Conservation (phyloP, 2,329 filamentous ascomycete genomes). For the Colletotrichum ledebouriae region DNA sequence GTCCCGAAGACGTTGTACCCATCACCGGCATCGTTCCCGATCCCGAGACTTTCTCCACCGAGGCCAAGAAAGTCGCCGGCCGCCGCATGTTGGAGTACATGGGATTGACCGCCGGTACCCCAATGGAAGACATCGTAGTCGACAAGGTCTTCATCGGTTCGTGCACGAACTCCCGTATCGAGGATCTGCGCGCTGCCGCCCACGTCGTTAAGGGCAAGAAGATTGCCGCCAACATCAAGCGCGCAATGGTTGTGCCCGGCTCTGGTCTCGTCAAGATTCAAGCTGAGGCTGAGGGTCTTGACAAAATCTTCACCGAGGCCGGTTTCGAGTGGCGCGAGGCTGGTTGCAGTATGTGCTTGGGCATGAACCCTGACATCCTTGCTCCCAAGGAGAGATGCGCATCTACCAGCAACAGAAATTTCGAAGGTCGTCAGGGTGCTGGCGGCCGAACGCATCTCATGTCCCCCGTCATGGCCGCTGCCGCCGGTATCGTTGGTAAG, state of each 20-base stretch:
- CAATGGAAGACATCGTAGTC: slow-evolving; percentile 89
- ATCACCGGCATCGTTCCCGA: slow-evolving; percentile 93
- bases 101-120: slow-evolving; percentile 88
- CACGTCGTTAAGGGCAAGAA: slow-evolving; percentile 88
- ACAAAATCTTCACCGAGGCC: slow-evolving; percentile 91
- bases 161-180: slow-evolving; percentile 97
- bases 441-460: slow-evolving; percentile 93
- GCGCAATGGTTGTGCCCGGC: slow-evolving; percentile 95
- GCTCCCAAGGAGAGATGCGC: slow-evolving; percentile 93
- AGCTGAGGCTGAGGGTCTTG: slow-evolving; percentile 91
- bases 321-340: slow-evolving; percentile 99
- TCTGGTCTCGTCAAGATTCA: slow-evolving; percentile 94
- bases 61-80: slow-evolving; percentile 84
- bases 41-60: slow-evolving; percentile 86
- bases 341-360: slow-evolving; percentile 98
- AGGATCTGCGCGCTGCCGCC: slow-evolving; percentile 91
- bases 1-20: slow-evolving; percentile 94
- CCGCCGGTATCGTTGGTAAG: slow-evolving; percentile 89
- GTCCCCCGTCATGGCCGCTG: slow-evolving; percentile 97
- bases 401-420: slow-evolving; percentile 96
- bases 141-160: slow-evolving; percentile 99
- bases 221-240: slow-evolving; percentile 88
- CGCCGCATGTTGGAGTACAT: slow-evolving; percentile 93
- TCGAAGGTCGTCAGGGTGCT: slow-evolving; percentile 95
- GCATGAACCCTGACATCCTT: slow-evolving; percentile 99